Evolutionary conservation across 768 basidiomycete species (phyloP).

Genomic region (Clathrus columnatus): DNA sequence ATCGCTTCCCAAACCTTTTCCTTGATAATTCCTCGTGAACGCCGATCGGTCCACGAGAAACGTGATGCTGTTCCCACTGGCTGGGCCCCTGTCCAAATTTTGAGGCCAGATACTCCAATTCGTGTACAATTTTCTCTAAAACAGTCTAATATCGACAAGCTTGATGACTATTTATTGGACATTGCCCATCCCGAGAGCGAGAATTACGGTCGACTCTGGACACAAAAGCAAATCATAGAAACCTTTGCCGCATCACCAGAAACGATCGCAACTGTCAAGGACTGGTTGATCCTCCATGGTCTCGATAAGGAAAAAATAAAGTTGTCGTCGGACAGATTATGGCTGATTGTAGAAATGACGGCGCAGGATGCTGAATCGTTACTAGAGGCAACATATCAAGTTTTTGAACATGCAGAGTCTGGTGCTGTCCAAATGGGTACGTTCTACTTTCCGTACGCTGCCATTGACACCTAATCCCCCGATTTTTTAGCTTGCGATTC

Average conservation of each 20-base stretch:
- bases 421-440: constrained; percentile 33
- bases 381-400: constrained; percentile 33
- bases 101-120: constrained; percentile 12
- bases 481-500: constrained; percentile 15
- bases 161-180: constrained; percentile 24
- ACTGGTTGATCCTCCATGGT: constrained; percentile 25
- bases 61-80: constrained; percentile 25
- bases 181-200: constrained; percentile 29
- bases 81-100: not conserved
- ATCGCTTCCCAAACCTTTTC: too few species aligned
- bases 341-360: constrained; percentile 31
- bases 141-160: constrained; percentile 25
- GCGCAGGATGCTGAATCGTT: constrained; percentile 34
- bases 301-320: constrained; percentile 19
- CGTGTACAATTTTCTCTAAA: constrained; percentile 29
- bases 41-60: constrained; percentile 36
- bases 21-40: too few species aligned
- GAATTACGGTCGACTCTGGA: constrained; percentile 29
- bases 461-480: not conserved
- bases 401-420: constrained; percentile 31
- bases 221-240: constrained; percentile 20
- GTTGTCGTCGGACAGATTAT: constrained; percentile 18
- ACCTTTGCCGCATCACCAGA: constrained; percentile 25
- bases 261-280: constrained; percentile 20
- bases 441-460: too few species aligned